Percentiles rank a stretch among this genome's conserved stretches.
phyloP scores from a whole-genome alignment of 139 green algal genomes.

The Spirogloea muscicola region DNA sequence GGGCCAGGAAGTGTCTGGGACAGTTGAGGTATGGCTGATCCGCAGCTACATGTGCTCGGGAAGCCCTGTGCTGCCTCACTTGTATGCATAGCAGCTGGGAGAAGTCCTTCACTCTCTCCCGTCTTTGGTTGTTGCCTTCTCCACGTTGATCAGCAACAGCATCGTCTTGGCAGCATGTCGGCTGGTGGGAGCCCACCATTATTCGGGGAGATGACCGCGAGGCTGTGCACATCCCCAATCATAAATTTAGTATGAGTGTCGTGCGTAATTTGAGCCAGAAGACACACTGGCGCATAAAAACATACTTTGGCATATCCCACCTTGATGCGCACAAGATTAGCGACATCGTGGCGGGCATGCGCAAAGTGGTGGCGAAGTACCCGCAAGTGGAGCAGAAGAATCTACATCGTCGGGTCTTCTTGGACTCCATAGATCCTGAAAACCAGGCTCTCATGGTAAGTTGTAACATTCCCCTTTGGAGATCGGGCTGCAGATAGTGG shows the following conservation, averaged over 20 bases:
- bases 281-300: constrained; percentile 46
- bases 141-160: background rate
- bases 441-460: constrained; percentile 40
- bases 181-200: constrained; percentile 40
- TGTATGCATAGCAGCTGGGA: background rate
- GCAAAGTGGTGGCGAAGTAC: constrained; percentile 38
- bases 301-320: constrained; percentile 39
- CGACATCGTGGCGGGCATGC: constrained; percentile 38
- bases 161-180: constrained; percentile 34
- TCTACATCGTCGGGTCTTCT: constrained; percentile 33
- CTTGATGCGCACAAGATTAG: constrained; percentile 21
- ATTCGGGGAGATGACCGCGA: constrained; percentile 39
- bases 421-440: constrained; percentile 17
- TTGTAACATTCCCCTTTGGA: background rate
- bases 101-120: background rate
- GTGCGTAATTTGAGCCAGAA: constrained; percentile 38
- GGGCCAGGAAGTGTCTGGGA: constrained; percentile 38
- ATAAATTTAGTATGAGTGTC: constrained; percentile 45
- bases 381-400: constrained; percentile 40
- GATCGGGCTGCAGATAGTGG: background rate
- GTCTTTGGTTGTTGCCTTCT: background rate
- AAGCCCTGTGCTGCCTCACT: too few relatives aligned
- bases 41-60: too few relatives aligned
- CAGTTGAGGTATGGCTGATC: constrained; percentile 24
- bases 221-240: constrained; percentile 40